Evolutionary conservation across 495 filamentous ascomycete species (phyloP), one percentile per base, ranked within the genome.

Genomic region (Alectoria sarmentosa): DNA sequence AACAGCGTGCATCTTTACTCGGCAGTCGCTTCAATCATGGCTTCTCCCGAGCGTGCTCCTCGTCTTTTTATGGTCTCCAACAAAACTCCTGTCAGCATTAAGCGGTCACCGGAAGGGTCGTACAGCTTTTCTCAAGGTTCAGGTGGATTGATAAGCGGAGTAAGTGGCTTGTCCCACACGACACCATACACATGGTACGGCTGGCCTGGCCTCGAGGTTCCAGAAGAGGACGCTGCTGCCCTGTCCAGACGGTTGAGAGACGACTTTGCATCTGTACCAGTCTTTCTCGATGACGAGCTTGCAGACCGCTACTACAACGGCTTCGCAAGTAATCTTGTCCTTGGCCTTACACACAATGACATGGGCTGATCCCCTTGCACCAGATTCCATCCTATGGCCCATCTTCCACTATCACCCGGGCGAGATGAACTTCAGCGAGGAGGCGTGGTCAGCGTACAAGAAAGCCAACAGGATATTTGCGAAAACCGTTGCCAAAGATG

Each of bases 181-280:
- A 96, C 91, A 15, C 93, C 86, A 52, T 97, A 96, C 77, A 87
- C 91, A 73, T 98, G 94, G 93, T 97, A 96, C 74, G 93, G 93
- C 65, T 98, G 94, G 94, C 92, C 93, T 11, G 93, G 93, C 37
- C 72, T 96, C 63, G 90, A 96, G 71, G 82, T 92, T 36, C 89
- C 89, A 54, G 88, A 90, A 62, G 80, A 76, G 28, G 90, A 93
- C 69, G 77, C 83, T 13, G 79, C 77, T 15, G 77, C 78, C 61
- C 81, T 93, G 66, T 84, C 80, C 62, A 76, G 85, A 70, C 83
- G 86, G 28, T 74, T 93, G 67, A 87, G 87, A 72, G 84, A 90
- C 6, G 84, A 91, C 66, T 87, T 90, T 68, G 82, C 82, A 46
- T 89, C 88, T 19, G 78, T 89, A 42, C 90, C 90, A 6, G 86